These are phyloP conservation scores for Moesziomyces globuligerus DNA, from an alignment of 1,284 basidiomycete species.

Conservation along the genomic window DNA sequence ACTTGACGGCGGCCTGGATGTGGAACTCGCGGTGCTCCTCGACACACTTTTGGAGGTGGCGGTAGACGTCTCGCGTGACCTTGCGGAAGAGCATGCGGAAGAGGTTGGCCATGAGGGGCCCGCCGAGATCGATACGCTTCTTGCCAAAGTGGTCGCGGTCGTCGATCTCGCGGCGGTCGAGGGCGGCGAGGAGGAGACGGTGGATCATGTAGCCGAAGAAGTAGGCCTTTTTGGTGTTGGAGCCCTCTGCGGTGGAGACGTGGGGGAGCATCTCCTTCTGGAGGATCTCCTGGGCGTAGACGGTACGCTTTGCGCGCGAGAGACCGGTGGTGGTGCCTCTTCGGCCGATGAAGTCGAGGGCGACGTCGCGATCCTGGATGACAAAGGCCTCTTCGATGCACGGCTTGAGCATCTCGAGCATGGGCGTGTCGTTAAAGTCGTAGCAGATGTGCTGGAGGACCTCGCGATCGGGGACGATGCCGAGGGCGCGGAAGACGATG, in stretches of 20 bases:
- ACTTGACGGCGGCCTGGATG: constrained; percentile 87
- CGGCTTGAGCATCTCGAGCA: constrained; percentile 98
- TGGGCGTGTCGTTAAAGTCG: constrained; percentile 92
- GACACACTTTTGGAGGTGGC: constrained; percentile 93
- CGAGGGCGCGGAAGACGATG: constrained; percentile 97
- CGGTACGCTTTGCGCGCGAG: constrained; percentile 88
- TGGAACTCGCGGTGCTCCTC: constrained; percentile 97
- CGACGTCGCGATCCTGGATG: constrained; percentile 93
- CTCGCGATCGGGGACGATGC: constrained; percentile 96
- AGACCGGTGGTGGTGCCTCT: constrained; percentile 95
- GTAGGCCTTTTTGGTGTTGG: constrained; percentile 97
- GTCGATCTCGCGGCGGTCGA: constrained; percentile 94
- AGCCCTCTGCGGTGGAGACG: constrained; percentile 93
- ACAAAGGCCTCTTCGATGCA: constrained; percentile 99
- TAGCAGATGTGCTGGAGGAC: constrained; percentile 99
- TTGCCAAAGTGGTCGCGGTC: constrained; percentile 99
- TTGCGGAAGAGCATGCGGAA: constrained; percentile 99
- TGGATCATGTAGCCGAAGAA: constrained; percentile 99
- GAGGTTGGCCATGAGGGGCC: constrained; percentile 90
- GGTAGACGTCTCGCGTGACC: constrained; percentile 94
- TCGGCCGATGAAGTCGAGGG: constrained; percentile 94
- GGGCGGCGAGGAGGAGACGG: constrained; percentile 87
- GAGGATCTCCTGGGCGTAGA: constrained; percentile 96
- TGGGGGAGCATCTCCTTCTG: constrained; percentile 99
- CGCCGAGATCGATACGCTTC: constrained; percentile 95